phyloP scores from a whole-genome alignment of 192 early-diverging fungal genomes.

The Geosiphon pyriformis region DNA sequence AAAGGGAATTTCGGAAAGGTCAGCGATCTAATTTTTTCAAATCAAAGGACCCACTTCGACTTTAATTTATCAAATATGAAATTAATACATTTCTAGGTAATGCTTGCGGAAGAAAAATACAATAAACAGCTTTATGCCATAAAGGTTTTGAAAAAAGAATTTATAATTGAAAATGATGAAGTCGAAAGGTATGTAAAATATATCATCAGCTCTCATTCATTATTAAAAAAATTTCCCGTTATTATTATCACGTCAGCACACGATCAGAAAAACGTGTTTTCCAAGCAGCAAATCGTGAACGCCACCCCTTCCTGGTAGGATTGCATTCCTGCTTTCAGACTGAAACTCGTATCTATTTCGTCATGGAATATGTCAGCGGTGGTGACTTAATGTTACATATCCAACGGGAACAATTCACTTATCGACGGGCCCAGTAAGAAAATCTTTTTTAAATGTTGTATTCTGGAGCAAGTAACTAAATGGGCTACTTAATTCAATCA shows the following conservation, averaged over 20 bases:
- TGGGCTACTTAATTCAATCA: too few species aligned
- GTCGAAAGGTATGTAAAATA: conserved; percentile 61
- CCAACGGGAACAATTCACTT: conserved; percentile 86
- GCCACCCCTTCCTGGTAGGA: conserved; percentile 93
- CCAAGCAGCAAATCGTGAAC: conserved; percentile 82
- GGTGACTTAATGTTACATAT: conserved; percentile 99
- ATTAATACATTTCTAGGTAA: conserved; percentile 51
- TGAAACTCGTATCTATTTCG: conserved; percentile 92
- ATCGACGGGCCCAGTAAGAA: conserved; percentile 74
- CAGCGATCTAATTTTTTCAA: too few species aligned
- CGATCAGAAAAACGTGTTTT: conserved; percentile 93
- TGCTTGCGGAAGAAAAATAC: conserved; percentile 91
- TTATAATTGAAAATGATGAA: conserved; percentile 98
- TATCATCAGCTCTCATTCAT: neutral
- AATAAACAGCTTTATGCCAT: conserved; percentile 85
- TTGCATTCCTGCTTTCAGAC: conserved; percentile 97
- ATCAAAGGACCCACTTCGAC: too few species aligned
- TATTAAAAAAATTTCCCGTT: conserved; percentile 14
- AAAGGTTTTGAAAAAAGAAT: conserved; percentile 97
- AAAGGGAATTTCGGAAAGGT: conserved; percentile 99
- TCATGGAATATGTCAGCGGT: conserved; percentile 96
- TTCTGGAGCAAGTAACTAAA: too few species aligned
- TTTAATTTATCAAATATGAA: neutral
- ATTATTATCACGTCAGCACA: conserved; percentile 43
- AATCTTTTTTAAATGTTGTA: neutral